phyloP scores from a whole-genome alignment of 176 grass and related monocot genomes.

The Aegilops speltoides region DNA sequence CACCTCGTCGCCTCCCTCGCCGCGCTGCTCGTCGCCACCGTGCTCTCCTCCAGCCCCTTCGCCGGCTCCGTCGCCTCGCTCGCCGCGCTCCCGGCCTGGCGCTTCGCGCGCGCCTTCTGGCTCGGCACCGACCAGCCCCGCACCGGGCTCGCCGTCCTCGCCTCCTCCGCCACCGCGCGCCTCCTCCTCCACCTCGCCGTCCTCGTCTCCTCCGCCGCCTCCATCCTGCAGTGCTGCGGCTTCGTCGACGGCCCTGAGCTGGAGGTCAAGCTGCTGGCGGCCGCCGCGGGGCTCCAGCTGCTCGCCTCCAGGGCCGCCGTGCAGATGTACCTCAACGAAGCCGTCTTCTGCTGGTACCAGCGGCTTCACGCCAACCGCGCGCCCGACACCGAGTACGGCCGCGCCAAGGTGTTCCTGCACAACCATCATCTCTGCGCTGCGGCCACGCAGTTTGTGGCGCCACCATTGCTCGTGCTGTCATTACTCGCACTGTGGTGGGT shows the following conservation, averaged over 20 bases:
- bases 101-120: constrained; percentile 78
- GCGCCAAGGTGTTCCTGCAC: constrained; percentile 94
- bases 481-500: constrained; percentile 63
- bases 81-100: constrained; percentile 50
- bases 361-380: constrained; percentile 63
- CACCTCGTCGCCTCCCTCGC: constrained; percentile 50
- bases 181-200: constrained; percentile 49
- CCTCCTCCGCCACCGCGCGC: constrained; percentile 48
- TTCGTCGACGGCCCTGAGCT: constrained; percentile 26
- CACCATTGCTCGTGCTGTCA: constrained; percentile 55
- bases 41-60: constrained; percentile 55
- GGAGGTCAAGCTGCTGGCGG: constrained; percentile 43
- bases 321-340: constrained; percentile 96
- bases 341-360: constrained; percentile 94
- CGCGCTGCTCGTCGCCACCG: constrained; percentile 32
- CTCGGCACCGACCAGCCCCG: constrained; percentile 79
- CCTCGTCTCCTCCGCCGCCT: constrained; percentile 38
- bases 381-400: constrained; percentile 78
- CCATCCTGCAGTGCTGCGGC: constrained; percentile 47
- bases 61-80: constrained; percentile 53
- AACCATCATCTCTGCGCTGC: constrained; percentile 75
- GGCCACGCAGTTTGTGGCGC: constrained; percentile 65
- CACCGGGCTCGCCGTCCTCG: constrained; percentile 60
- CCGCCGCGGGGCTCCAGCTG: constrained; percentile 51
- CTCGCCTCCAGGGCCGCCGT: constrained; percentile 65